Conservation (phyloP, 148 eudicot species). For the Tetragonia tetragonoides region DNA sequence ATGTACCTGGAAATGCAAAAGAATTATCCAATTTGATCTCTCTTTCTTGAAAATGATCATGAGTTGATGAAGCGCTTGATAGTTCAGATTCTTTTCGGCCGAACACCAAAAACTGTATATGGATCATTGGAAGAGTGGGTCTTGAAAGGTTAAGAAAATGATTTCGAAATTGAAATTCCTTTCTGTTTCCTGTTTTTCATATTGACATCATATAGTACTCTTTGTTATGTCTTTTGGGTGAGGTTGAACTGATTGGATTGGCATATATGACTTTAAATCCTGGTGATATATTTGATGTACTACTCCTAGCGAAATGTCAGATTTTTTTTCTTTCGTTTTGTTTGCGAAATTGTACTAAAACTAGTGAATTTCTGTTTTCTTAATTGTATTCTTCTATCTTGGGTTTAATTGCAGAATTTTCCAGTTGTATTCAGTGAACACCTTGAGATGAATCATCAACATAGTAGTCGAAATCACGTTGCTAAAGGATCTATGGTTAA, state of each 20-base stretch:
- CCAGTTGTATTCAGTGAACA: neutral
- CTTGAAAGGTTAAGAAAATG: neutral
- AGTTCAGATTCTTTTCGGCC: neutral
- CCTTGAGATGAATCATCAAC: slow-evolving; percentile 6
- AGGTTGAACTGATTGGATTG: neutral
- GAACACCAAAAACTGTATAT: neutral
- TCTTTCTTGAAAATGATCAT: neutral
- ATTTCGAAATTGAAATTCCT: neutral
- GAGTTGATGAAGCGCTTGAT: neutral
- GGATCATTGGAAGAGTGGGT: neutral
- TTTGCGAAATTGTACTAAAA: neutral
- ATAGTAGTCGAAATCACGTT: neutral
- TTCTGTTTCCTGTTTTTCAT: neutral
- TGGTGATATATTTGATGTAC: neutral
- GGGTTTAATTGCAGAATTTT: neutral
- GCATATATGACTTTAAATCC: neutral
- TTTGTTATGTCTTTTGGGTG: neutral
- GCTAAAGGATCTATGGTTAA: slow-evolving; percentile 2
- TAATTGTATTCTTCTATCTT: neutral
- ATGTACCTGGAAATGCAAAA: neutral
- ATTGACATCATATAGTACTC: neutral
- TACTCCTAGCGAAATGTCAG: neutral
- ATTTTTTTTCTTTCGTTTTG: neutral
- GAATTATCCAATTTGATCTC: neutral
- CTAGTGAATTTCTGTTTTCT: neutral